Percentiles rank a stretch among this genome's conserved stretches.
Evolutionary conservation across 2,329 filamentous ascomycete genomes (phyloP).

Genomic region (Colletotrichum abscissum): DNA sequence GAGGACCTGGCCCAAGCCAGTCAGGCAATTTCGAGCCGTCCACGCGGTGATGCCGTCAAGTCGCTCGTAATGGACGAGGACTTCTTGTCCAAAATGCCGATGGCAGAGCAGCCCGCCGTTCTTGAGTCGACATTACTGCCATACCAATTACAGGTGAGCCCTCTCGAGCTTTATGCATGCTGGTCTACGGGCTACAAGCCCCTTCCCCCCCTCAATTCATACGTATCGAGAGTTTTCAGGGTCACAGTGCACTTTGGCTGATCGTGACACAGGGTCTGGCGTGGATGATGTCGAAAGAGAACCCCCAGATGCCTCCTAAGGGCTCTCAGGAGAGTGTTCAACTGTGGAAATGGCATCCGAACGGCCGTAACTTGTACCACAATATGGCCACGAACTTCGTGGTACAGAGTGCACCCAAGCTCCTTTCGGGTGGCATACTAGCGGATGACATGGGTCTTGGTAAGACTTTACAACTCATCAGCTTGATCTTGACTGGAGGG

Average conservation of each 20-base stretch:
- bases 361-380: constrained; percentile 56
- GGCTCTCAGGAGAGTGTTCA: constrained; percentile 74
- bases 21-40: constrained; percentile 74
- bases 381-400: constrained; percentile 81
- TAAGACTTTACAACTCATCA: constrained; percentile 89
- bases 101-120: constrained; percentile 73
- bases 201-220: not conserved
- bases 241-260: not conserved
- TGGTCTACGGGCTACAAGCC: not conserved
- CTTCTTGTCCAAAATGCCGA: constrained; percentile 76
- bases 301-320: constrained; percentile 69
- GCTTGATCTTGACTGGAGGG: constrained; percentile 73
- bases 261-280: constrained; percentile 71
- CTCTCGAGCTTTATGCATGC: not conserved
- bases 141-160: constrained; percentile 75
- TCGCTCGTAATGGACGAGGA: constrained; percentile 78
- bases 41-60: constrained; percentile 73
- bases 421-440: constrained; percentile 85
- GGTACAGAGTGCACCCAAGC: constrained; percentile 63
- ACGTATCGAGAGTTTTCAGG: no score
- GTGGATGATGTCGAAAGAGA: constrained; percentile 85
- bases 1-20: constrained; percentile 75
- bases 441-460: constrained; percentile 95
- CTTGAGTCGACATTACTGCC: constrained; percentile 78
- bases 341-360: constrained; percentile 75